Evolutionary conservation across 208 protist genomes (phyloP).

Genomic region (Crithidia thermophila): DNA sequence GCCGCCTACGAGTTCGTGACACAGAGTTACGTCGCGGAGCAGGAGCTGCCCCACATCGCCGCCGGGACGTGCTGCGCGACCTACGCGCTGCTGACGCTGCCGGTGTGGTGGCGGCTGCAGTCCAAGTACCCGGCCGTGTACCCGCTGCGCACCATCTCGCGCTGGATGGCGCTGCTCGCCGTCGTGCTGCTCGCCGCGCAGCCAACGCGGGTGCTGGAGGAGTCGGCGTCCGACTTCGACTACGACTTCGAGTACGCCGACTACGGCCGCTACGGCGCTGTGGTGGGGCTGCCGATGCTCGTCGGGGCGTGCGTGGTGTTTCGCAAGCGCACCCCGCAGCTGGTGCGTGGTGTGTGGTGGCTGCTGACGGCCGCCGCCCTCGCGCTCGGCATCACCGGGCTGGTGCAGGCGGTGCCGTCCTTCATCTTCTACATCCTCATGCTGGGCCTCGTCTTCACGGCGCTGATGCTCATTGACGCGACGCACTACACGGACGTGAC

Average conservation of each 20-base stretch:
- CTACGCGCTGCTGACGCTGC: conserved; percentile 62
- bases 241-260: conserved; percentile 48
- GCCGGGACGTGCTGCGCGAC: conserved; percentile 53
- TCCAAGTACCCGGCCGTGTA: conserved; percentile 30
- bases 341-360: conserved; percentile 58
- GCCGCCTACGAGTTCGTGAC: conserved; percentile 82
- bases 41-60: conserved; percentile 62
- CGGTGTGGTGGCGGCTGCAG: conserved; percentile 56
- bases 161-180: conserved; percentile 31
- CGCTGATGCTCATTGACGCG: conserved; percentile 55
- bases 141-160: conserved; percentile 26
- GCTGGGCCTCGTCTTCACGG: conserved; percentile 56
- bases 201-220: conserved; percentile 39
- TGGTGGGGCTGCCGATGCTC: conserved; percentile 52
- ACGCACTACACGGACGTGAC: conserved; percentile 65
- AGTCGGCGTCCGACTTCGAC: conserved; percentile 34
- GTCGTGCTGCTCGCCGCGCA: conserved; percentile 54
- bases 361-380: conserved; percentile 36
- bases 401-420: conserved; percentile 52
- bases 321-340: conserved; percentile 34
- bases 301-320: conserved; percentile 37
- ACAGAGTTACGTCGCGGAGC: conserved; percentile 62
- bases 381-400: conserved; percentile 56
- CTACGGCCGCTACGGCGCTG: conserved; percentile 29
- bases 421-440: conserved; percentile 50